phyloP scores from a whole-genome alignment of 306 rosid genomes.

The Trichosanthes truncata region DNA sequence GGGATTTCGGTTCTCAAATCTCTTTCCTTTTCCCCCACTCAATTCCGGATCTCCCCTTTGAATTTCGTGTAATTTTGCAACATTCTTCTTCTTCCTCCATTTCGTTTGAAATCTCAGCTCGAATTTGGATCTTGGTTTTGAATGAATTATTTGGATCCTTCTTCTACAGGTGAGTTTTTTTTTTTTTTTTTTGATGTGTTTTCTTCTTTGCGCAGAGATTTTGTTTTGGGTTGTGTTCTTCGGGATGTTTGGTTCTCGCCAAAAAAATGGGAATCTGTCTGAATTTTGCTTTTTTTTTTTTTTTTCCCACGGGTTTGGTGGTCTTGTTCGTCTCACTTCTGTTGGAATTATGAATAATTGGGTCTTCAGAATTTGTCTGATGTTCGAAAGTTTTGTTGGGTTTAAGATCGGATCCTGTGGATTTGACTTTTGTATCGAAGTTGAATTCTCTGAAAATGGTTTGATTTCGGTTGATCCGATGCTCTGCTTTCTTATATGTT shows the following conservation, averaged over 20 bases:
- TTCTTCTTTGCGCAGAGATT: neutral
- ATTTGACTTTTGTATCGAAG: neutral
- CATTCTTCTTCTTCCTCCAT: neutral
- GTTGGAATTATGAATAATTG: neutral
- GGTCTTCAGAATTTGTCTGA: neutral
- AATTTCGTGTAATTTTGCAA: neutral
- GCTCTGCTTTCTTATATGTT: neutral
- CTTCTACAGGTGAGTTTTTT: neutral
- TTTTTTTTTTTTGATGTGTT: neutral
- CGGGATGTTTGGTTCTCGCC: neutral
- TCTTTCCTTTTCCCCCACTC: neutral
- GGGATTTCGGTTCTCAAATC: neutral
- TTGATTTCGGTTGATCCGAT: neutral
- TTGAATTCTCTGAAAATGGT: neutral
- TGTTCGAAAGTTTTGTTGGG: neutral
- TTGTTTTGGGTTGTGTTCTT: neutral
- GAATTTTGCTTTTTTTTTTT: neutral
- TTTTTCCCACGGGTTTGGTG: neutral
- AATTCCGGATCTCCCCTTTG: neutral
- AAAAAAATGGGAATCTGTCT: neutral
- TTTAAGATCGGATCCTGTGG: conserved; percentile 10
- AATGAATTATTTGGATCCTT: neutral
- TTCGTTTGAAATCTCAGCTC: neutral
- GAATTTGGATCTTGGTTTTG: neutral
- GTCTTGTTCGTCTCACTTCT: neutral